Percentiles rank a stretch among this genome's conserved stretches.
Conservation (phyloP, 2,329 filamentous ascomycete species). For the Stachybotrys elegans region DNA sequence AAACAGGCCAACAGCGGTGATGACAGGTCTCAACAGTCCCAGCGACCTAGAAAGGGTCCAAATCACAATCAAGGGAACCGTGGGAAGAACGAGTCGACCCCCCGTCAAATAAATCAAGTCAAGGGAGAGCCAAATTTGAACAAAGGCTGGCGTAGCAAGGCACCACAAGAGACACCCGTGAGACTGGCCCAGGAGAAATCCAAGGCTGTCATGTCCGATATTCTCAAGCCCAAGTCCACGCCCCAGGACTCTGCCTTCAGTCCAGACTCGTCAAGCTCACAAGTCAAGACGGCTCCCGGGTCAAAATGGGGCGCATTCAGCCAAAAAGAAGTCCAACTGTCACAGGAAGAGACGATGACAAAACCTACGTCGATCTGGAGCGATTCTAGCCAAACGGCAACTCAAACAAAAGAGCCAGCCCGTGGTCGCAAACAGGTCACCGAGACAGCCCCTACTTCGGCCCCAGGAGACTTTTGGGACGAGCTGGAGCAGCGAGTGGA, state of each 20-base stretch:
- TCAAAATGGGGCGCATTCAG: slow-evolving; percentile 18
- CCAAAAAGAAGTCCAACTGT: background rate
- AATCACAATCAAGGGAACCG: background rate
- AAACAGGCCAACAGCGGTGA: no score
- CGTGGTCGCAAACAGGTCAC: no score
- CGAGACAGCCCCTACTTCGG: background rate
- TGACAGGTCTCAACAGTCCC: background rate
- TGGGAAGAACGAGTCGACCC: background rate
- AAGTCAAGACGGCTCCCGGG: background rate
- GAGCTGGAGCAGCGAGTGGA: slow-evolving; percentile 14
- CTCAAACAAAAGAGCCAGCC: slow-evolving; percentile 10
- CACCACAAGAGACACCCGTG: background rate
- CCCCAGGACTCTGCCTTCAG: background rate
- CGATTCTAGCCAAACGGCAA: slow-evolving; percentile 8
- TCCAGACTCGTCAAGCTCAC: background rate
- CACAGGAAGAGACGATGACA: background rate
- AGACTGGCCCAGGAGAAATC: no score
- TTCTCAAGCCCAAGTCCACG: no score
- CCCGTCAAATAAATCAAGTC: no score
- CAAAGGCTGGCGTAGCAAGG: background rate
- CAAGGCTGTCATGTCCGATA: no score
- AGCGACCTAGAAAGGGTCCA: background rate
- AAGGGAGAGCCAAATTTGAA: background rate
- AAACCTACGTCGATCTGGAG: background rate
- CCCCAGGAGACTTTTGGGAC: slow-evolving; percentile 14